Evolutionary conservation across 805 yeast genomes (phyloP), one percentile per base, ranked within the genome.

Genomic region (Spathaspora hagerdaliae): DNA sequence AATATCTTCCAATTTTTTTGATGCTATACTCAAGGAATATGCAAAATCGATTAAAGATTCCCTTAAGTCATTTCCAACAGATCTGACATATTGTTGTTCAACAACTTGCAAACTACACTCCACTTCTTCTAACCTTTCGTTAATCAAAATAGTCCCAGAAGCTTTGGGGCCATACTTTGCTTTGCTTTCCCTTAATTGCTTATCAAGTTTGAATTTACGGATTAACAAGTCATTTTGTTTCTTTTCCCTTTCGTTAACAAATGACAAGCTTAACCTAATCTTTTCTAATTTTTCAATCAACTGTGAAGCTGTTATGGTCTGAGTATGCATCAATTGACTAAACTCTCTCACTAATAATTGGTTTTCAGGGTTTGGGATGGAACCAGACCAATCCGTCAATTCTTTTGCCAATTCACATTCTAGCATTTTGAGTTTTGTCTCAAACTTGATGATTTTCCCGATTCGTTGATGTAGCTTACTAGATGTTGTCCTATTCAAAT

Each of bases 91-190:
- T 54, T 81, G 85, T 29, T 69, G 74, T 47, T 76, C 76, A 6
- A 78, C 77, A 19, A 80, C 75, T 44, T 71, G 78, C n/a, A 77
- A 64, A 33, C 78, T 72, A 48, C 74, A 69, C 37, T 69, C 68
- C 45, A 74, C 61, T 50, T 77, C 81, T 55, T 81, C 85, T 31
- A 81, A 56, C 43, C 69, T 67, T 53, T 81, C 87, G 46, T 65
- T 67, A 1, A 75, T 59, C 14, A 78, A 56, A 12, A 71, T 59
- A 0, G 79, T 69, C 7, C 59, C 60, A 13, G 74, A 70, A 27
- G 75, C 70, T 41, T 71, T 61, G 2, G 61, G 74, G 3, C 83
- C 83, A 48, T 36, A 43, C 49, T 70, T 73, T 36, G 72, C 61
- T 47, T 77, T 81, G 37, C 66, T 65, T 1, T 69, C 74, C 44